Conservation (phyloP, 108 stramenopile genomes). For the Cylindrotheca fusiformis region DNA sequence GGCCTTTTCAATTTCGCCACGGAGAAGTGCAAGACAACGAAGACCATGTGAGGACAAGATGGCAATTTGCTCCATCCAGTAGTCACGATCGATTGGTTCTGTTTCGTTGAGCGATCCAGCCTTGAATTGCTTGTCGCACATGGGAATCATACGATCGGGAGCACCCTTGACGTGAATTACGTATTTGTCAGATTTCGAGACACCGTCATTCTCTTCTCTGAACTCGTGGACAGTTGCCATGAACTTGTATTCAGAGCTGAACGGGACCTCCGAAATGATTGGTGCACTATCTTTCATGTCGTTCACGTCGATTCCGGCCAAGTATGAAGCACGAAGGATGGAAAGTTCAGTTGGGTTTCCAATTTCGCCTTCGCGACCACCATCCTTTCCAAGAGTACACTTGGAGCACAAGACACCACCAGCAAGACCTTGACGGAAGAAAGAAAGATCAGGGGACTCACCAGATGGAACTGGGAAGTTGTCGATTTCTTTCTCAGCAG, state of each 20-base stretch:
- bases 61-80: conserved; percentile 77
- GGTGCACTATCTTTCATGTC: conserved; percentile 39
- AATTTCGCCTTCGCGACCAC: conserved; percentile 62
- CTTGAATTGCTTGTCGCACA: conserved; percentile 77
- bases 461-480: conserved; percentile 42
- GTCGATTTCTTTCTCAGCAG: conserved; percentile 17
- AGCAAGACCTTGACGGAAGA: conserved; percentile 49
- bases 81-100: conserved; percentile 59
- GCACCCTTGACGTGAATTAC: conserved; percentile 94
- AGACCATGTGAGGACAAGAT: conserved; percentile 82
- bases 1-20: conserved; percentile 52
- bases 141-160: conserved; percentile 88
- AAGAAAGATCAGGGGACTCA: conserved; percentile 41
- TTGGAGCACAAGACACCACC: conserved; percentile 64
- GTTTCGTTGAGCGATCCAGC: conserved; percentile 56
- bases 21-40: conserved; percentile 86
- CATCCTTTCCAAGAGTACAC: conserved; percentile 56
- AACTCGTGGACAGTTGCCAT: conserved; percentile 70
- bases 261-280: conserved; percentile 65
- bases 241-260: conserved; percentile 74
- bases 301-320: conserved; percentile 42
- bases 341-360: conserved; percentile 74
- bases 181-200: conserved; percentile 28
- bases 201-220: conserved; percentile 7
- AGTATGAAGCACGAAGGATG: conserved; percentile 67